Evolutionary conservation across 2,329 filamentous ascomycete species (phyloP), one percentile per base, ranked within the genome.

Genomic region (Hypoxylon sp.): DNA sequence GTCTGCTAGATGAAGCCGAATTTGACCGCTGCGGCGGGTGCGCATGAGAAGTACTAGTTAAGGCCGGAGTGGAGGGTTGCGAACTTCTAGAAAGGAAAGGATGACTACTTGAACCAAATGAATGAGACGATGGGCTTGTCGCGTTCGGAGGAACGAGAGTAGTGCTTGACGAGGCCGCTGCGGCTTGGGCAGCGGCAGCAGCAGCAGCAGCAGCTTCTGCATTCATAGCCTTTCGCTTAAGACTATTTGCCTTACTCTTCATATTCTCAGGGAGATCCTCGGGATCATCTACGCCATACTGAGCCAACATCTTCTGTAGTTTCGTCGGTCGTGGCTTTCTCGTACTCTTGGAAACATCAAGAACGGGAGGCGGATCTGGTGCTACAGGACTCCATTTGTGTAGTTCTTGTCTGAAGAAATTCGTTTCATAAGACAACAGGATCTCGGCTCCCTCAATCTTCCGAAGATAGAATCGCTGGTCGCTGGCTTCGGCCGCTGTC

Each of bases 361-460:
- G 85, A 38, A 97, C 90, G 21, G 94, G 94, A 2, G 96, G 96
- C 11, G 96, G 85, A 13, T 93, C 87, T 0, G 93, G 92, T 1
- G 96, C 94, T 25, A 98, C 93, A 2, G 94, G 94, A 41, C 91
- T 93, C 92, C 93, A 97, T 77, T 93, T 97, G 80, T 99, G 96
- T 62, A 99, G 85, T 77, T 98, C 94, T 77, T 97, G 94, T 23
- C 95, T 90, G 82, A 99, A 95, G 79, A 97, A 97, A 77, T 99
- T 99, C n/a, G 95, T 98, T 81, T 99, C 96, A 63, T 91, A 91
- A 0, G 94, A 88, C 2, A 99, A 85, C 2, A 99, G 86, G 56
- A 99, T 94, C 78, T 99, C 96, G 0, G 96, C 94, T 2, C 96
- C 96, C 81, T 99, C 96, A 59, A 99, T 94, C 82, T 99, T 99